Base-by-base conservation (phyloP, 2,329 filamentous ascomycete genomes). In the Blastomyces emzantsi region DNA sequence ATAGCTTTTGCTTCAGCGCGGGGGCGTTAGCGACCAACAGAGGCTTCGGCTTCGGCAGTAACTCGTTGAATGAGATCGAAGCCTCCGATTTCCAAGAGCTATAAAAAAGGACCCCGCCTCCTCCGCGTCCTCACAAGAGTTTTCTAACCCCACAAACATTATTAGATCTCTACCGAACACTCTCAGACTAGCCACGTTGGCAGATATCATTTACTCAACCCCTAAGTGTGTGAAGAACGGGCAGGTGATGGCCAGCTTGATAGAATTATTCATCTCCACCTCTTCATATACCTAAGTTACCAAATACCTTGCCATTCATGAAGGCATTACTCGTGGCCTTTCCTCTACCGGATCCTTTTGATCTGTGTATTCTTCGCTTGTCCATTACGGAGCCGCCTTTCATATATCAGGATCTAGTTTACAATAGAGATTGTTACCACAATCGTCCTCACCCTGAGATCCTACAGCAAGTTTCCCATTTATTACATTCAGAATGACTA, bases 401-500 rank as follows among this genome's bases (percentile, higher is more conserved):
- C 36, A 58, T 28, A 36, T 36, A 5, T 36, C 19, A 58, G 13
- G 28, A 17, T n/a, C 19, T 39, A 59, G 19, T 28, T 22, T 56
- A 11, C 28, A 52, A 30, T 28, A 52, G 49, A 9, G 15, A 4
- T 19, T 17, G 22, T 56, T 39, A 22, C 9, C 11, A 39, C 54
- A 39, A 41, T 17, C 19, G n/a, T 30, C 13, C 56, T 43, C 36
- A 17, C 25, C 17, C 39, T 19, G 30, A 11, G 9, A 22, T 30
- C 15, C 22, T 22, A 43, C n/a, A 22, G 9, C 47, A 41, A 39
- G 11, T 7, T n/a, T 8, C n/a, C n/a, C n/a, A n/a, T 3, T 41
- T 11, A 39, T 11, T 36, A 47, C 7, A 17, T 28, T 25, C 28
- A 58, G 59, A 22, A 83, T 83, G 82, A 69, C 76, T 5, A 81